Conservation (phyloP, 352 stramenopile species). For the Sclerospora graminicola region DNA sequence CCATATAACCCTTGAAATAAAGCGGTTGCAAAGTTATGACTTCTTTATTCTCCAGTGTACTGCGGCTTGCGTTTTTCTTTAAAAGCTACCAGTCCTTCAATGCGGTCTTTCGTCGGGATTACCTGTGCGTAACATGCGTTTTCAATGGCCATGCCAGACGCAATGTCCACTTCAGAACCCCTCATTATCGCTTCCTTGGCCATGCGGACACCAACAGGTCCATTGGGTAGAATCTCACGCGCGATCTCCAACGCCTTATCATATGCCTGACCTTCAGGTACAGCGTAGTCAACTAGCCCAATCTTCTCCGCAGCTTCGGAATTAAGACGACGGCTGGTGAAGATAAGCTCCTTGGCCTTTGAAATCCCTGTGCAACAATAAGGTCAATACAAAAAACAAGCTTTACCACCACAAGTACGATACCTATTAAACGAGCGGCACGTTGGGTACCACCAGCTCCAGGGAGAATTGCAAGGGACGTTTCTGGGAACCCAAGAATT, state of each 20-base stretch:
- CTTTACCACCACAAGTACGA: not conserved
- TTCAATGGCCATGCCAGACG: slow-evolving; percentile 86
- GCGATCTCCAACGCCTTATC: slow-evolving; percentile 77
- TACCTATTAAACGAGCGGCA: slow-evolving; percentile 85
- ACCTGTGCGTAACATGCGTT: slow-evolving; percentile 86
- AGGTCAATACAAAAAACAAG: not conserved
- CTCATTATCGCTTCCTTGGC: slow-evolving; percentile 85
- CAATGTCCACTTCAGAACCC: slow-evolving; percentile 78
- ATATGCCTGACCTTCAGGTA: slow-evolving; percentile 51
- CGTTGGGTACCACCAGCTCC: slow-evolving; percentile 90
- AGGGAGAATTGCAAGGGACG: slow-evolving; percentile 88
- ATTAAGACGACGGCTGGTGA: slow-evolving; percentile 80
- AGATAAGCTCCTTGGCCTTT: slow-evolving; percentile 93
- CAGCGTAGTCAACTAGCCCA: slow-evolving; percentile 85
- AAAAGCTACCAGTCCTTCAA: slow-evolving; percentile 89
- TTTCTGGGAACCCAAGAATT: slow-evolving; percentile 87
- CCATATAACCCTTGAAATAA: too few species aligned
- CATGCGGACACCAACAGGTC: slow-evolving; percentile 86
- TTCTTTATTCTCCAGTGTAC: slow-evolving; percentile 79
- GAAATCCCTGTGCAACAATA: slow-evolving; percentile 35
- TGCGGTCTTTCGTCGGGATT: slow-evolving; percentile 86
- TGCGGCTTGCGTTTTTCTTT: slow-evolving; percentile 87
- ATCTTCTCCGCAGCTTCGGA: slow-evolving; percentile 68
- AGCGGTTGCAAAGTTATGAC: too few species aligned
- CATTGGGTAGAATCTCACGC: slow-evolving; percentile 86